phyloP scores from a whole-genome alignment of 768 basidiomycete species.

The Flagelloscypha sp. region DNA sequence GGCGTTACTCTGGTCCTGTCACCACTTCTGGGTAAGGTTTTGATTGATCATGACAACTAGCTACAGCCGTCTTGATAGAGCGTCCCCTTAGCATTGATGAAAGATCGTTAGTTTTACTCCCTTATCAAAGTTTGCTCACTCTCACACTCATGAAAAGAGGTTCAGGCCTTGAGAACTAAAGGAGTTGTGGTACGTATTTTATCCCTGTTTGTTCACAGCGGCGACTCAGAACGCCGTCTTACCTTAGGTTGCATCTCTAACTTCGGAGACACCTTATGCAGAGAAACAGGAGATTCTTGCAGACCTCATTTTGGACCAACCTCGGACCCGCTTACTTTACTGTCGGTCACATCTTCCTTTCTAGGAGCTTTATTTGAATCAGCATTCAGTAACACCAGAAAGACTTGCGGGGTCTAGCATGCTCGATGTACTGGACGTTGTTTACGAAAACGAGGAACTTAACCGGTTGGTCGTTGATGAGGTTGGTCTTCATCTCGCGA shows the following conservation, averaged over 20 bases:
- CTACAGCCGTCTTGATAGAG: too few relatives aligned
- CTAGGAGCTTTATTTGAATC: not conserved
- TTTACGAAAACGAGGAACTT: constrained; percentile 49
- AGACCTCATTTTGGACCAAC: constrained; percentile 54
- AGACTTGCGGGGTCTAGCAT: constrained; percentile 52
- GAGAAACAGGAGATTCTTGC: constrained; percentile 55
- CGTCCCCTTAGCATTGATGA: constrained; percentile 74
- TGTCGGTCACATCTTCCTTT: constrained; percentile 33
- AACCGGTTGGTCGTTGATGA: constrained; percentile 79
- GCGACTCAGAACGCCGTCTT: too few relatives aligned
- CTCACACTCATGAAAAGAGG: constrained; percentile 34
- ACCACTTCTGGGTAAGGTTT: constrained; percentile 56
- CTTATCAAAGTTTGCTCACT: not conserved
- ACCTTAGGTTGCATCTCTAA: constrained; percentile 58
- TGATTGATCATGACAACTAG: not conserved
- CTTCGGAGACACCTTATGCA: constrained; percentile 49
- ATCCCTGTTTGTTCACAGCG: too few relatives aligned
- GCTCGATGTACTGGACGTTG: constrained; percentile 34
- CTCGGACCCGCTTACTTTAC: constrained; percentile 58
- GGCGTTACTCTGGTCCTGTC: constrained; percentile 74
- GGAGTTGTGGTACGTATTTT: too few relatives aligned
- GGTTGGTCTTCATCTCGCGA: constrained; percentile 27
- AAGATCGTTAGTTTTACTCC: constrained; percentile 53
- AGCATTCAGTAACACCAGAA: constrained; percentile 63
- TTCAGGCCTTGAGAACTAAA: constrained; percentile 47